Base-by-base conservation (phyloP, 2,329 filamentous ascomycete species). In the Zymoseptoria passerinii region DNA sequence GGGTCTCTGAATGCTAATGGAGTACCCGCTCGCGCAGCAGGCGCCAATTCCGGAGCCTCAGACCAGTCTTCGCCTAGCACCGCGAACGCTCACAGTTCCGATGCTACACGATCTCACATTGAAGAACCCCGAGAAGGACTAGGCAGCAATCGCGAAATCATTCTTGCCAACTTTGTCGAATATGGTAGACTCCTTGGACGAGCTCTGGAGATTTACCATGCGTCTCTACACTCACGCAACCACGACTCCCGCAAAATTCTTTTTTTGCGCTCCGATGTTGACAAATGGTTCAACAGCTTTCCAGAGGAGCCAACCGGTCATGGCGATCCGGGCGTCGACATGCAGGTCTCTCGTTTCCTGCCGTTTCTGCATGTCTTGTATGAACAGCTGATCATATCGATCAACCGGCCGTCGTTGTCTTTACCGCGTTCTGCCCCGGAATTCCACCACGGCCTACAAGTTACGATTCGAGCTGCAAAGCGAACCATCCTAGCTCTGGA, bases 381-480 rank as follows among this genome's bases (percentile, higher is more conserved):
- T 54, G 67, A 73, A 40, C 68, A 74, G 50, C 59, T 71, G 1
- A 60, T 72, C 8, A 63, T 75, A 28, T 58, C 73, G 19, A 66
- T 73, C 18, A 71, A 74, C 27, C 65, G 73, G 1, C 72, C 72
- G 0, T 72, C 68, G 5, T 63, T 75, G 1, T 75, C 72, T 1
- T 61, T 74, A 19, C 65, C 68, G n/a, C 62, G 54, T 28, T 65
- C 58, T 53, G 64, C 59, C 19, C 60, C 55, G 10, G 67, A 71
- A 8, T 74, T 74, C 52, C 63, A 67, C 48, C 68, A 70, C 5
- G 66, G 63, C 2, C 60, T 73, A 6, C 72, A 74, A 57, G 61
- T 67, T 8, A 68, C 67, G 4, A 63, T 74, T 1, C 62, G 64
- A 27, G 66, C 66, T 52, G 68, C 70, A 7, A 67, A 68, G 19